Conservation (phyloP, 257 asterid genomes). For the Craterostigma plantagineum region DNA sequence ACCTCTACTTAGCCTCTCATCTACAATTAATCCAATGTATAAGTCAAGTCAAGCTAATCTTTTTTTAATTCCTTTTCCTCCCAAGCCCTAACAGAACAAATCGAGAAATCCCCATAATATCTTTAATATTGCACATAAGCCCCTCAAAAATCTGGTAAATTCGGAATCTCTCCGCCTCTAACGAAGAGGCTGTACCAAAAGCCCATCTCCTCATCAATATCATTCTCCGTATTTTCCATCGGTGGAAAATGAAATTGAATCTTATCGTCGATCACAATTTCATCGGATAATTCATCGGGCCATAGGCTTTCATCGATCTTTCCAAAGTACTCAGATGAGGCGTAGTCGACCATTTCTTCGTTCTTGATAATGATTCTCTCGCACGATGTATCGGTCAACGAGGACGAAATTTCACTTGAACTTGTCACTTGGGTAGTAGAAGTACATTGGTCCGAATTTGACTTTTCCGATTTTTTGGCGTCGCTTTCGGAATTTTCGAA, state of each 20-base stretch:
- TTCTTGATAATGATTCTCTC: conserved; percentile 9
- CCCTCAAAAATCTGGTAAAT: conserved; percentile 52
- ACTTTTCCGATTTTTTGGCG: conserved; percentile 12
- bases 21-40: too few species aligned
- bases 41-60: too few species aligned
- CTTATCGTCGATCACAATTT: conserved; percentile 1
- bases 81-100: too few species aligned
- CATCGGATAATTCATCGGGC: conserved; percentile 26
- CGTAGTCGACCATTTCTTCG: conserved; percentile 26
- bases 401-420: conserved; percentile 48
- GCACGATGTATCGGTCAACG: conserved; percentile 21
- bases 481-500: conserved; percentile 1
- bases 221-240: conserved; percentile 9
- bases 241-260: conserved; percentile 12
- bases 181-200: conserved; percentile 70
- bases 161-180: conserved; percentile 47
- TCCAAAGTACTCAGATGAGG: conserved; percentile 23
- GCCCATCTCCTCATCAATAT: conserved; percentile 40
- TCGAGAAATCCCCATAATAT: too few species aligned
- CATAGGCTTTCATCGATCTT: conserved; percentile 54
- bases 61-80: too few species aligned
- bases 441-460: too few species aligned
- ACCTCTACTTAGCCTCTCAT: too few species aligned
- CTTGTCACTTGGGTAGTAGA: conserved; percentile 22
- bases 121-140: too few species aligned